Conservation (phyloP, 108 stramenopile genomes). For the Pseudonitzschia multistriata region DNA sequence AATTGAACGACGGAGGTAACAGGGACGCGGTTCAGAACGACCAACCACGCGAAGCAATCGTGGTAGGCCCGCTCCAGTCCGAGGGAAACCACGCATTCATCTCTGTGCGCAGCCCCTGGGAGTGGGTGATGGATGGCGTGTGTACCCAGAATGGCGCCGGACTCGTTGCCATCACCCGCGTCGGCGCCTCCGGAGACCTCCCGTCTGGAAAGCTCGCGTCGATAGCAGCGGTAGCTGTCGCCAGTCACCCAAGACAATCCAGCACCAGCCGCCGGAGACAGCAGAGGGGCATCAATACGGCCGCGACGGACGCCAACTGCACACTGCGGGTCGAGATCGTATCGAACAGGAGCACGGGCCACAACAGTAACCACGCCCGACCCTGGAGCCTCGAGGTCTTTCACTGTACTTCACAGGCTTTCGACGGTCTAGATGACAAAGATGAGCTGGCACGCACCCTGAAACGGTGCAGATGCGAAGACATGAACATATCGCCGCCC, state of each 20-base stretch:
- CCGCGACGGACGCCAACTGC: background rate
- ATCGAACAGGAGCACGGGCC: background rate
- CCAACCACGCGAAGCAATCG: background rate
- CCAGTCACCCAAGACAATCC: background rate
- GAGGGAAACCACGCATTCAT: constrained; percentile 10
- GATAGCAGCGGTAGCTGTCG: background rate
- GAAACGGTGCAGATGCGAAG: constrained; percentile 50
- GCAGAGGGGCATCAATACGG: background rate
- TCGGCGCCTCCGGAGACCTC: background rate
- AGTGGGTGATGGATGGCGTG: constrained; percentile 5
- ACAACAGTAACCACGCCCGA: background rate
- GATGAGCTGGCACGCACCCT: constrained; percentile 57
- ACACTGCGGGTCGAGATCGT: constrained; percentile 21
- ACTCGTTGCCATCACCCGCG: background rate
- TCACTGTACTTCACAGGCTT: constrained; percentile 47
- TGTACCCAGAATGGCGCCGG: background rate
- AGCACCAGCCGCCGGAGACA: constrained; percentile 22
- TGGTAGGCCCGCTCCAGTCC: background rate
- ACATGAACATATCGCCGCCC: constrained; percentile 46
- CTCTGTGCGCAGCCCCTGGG: constrained; percentile 13
- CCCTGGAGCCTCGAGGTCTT: constrained; percentile 23
- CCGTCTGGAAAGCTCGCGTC: constrained; percentile 11
- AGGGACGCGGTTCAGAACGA: background rate
- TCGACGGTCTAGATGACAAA: constrained; percentile 59
- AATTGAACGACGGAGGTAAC: background rate